Evolutionary conservation across 345 rosid genomes (phyloP).

Genomic region (Stellera chamaejasme): DNA sequence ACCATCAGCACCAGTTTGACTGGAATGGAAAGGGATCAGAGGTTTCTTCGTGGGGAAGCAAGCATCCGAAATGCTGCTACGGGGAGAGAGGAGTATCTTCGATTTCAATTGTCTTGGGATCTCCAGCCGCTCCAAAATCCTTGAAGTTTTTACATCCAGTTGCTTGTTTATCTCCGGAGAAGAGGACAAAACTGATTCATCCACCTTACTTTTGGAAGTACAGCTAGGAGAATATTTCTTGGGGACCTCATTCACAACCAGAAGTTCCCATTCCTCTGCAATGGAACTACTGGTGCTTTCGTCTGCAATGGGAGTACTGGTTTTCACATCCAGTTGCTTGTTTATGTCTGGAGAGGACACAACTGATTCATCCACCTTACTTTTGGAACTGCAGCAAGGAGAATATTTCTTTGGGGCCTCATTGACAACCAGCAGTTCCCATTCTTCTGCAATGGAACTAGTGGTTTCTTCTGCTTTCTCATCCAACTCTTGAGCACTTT

Average conservation of each 20-base stretch:
- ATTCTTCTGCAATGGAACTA: slow-evolving; percentile 58
- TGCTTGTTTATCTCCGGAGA: slow-evolving; percentile 36
- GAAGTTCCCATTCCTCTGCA: slow-evolving; percentile 86
- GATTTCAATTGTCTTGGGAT: slow-evolving; percentile 53
- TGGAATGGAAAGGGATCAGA: slow-evolving; percentile 42
- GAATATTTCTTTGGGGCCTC: slow-evolving; percentile 37
- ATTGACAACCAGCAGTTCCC: slow-evolving; percentile 72
- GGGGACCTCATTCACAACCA: slow-evolving; percentile 49
- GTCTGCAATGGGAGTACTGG: slow-evolving; percentile 14
- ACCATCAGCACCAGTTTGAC: slow-evolving; percentile 27
- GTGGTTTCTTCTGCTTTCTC: slow-evolving; percentile 28
- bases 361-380: slow-evolving; percentile 21
- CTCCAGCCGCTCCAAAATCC: slow-evolving; percentile 82
- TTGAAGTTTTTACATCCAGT: slow-evolving; percentile 54
- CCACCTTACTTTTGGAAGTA: slow-evolving; percentile 29
- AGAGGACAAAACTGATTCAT: slow-evolving; percentile 24
- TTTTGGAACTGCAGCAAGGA: slow-evolving; percentile 36
- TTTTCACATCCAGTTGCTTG: slow-evolving; percentile 47
- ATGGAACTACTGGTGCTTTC: slow-evolving; percentile 32
- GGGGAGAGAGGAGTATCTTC: slow-evolving; percentile 40
- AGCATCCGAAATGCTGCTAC: slow-evolving; percentile 22
- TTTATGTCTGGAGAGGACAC: slow-evolving; percentile 30
- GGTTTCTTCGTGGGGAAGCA: slow-evolving; percentile 35
- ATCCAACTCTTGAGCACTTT: slow-evolving; percentile 18
- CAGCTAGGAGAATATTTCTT: slow-evolving; percentile 35